These are phyloP conservation scores for Baorangia bicolor DNA, from an alignment of 768 basidiomycete genomes.

Conservation along the genomic window DNA sequence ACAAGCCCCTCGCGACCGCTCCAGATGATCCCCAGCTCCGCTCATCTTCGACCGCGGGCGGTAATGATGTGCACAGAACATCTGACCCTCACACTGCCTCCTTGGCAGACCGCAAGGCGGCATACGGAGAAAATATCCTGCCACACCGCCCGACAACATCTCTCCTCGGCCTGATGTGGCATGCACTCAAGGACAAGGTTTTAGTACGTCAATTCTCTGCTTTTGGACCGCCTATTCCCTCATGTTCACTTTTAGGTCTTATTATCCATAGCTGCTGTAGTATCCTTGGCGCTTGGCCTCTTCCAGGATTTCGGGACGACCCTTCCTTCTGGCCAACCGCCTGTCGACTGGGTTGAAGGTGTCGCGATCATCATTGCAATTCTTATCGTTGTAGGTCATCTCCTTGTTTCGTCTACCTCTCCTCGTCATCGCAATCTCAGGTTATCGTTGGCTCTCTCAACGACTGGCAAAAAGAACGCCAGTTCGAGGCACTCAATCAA, in stretches of 20 bases:
- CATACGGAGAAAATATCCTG: conserved; percentile 77
- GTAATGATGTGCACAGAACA: background rate
- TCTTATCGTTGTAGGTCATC: conserved; percentile 60
- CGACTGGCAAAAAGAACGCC: conserved; percentile 98
- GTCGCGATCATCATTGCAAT: conserved; percentile 80
- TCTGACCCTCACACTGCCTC: conserved; percentile 36
- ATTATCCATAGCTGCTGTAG: conserved; percentile 86
- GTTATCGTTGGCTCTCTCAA: conserved; percentile 91
- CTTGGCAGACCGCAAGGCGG: conserved; percentile 56
- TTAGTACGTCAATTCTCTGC: conserved; percentile 49
- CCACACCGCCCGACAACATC: conserved; percentile 69
- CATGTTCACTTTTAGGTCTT: conserved; percentile 55
- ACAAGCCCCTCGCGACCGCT: background rate
- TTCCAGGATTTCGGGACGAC: conserved; percentile 89
- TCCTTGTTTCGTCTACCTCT: background rate
- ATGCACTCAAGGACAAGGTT: conserved; percentile 88
- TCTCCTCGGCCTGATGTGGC: conserved; percentile 77
- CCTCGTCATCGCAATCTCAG: conserved; percentile 34
- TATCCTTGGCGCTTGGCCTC: conserved; percentile 91
- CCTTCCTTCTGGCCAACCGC: conserved; percentile 56
- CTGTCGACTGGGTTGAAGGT: conserved; percentile 97
- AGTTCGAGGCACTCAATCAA: conserved; percentile 89
- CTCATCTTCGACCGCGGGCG: conserved; percentile 10
- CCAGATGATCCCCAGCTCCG: conserved; percentile 7
- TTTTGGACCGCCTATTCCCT: conserved; percentile 2